phyloP scores from a whole-genome alignment of 805 yeast genomes.

The Wickerhamomyces canadensis region DNA sequence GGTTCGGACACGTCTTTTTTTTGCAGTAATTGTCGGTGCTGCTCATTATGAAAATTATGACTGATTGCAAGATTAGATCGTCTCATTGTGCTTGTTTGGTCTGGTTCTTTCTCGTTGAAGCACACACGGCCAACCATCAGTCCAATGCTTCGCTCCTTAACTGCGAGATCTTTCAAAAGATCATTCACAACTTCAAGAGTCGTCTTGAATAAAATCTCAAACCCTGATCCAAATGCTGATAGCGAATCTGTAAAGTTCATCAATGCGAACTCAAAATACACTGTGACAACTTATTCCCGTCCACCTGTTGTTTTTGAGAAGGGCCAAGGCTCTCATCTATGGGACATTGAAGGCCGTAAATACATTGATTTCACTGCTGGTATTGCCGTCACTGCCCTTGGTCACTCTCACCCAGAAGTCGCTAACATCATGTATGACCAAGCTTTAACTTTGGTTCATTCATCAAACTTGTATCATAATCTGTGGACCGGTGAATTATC shows the following conservation, averaged over 20 bases:
- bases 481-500: conserved; percentile 79
- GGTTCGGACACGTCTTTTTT: neutral
- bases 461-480: conserved; percentile 83
- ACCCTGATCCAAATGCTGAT: conserved; percentile 10
- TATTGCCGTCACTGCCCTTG: conserved; percentile 93
- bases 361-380: conserved; percentile 94
- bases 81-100: neutral
- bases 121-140: too few relatives aligned
- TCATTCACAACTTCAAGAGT: conserved; percentile 6
- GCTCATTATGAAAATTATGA: neutral
- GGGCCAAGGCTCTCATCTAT: conserved; percentile 77
- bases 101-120: neutral
- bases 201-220: conserved; percentile 3
- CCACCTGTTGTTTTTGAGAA: conserved; percentile 72
- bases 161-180: conserved; percentile 4
- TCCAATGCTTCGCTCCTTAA: conserved; percentile 3
- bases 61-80: too few relatives aligned
- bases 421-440: conserved; percentile 70
- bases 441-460: conserved; percentile 66
- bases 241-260: conserved; percentile 34
- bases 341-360: conserved; percentile 72
- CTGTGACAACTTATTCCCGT: conserved; percentile 76
- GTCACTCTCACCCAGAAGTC: conserved; percentile 76
- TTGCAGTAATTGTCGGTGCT: neutral
- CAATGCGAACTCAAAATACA: conserved; percentile 30